These are phyloP conservation scores for Rubia occidens DNA, from an alignment of 305 asterid species.

Conservation along the genomic window DNA sequence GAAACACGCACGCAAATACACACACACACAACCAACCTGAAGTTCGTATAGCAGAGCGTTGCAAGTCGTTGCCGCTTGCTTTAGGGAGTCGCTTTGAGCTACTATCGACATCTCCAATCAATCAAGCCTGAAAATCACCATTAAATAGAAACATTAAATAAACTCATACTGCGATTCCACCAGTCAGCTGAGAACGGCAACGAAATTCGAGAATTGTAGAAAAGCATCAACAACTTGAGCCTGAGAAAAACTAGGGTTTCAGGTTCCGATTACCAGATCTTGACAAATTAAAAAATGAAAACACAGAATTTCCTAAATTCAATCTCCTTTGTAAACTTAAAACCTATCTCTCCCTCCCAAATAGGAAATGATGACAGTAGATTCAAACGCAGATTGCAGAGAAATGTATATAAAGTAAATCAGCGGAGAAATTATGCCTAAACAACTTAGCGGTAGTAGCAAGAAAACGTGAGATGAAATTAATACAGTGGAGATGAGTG, in stretches of 20 bases:
- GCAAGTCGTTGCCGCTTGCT: conserved; percentile 65
- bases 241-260: conserved; percentile 5
- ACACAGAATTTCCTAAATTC: background rate
- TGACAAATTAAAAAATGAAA: background rate
- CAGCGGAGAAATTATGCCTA: background rate
- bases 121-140: conserved; percentile 20
- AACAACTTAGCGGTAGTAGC: background rate
- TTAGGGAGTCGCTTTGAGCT: conserved; percentile 24
- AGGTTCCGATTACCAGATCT: background rate
- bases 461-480: background rate
- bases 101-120: conserved; percentile 27
- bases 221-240: background rate
- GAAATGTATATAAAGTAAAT: background rate
- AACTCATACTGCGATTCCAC: background rate
- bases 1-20: background rate
- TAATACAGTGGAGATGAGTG: background rate
- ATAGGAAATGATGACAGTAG: background rate
- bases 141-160: background rate
- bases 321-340: background rate
- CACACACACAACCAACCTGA: conserved; percentile 40
- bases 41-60: conserved; percentile 71
- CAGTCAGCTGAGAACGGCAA: background rate
- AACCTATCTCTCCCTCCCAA: background rate
- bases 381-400: background rate
- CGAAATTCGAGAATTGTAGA: background rate